A percentile compares a stretch with the other conserved stretches of the same genome.
Evolutionary conservation across 306 rosid species (phyloP).

Genomic region (Acacia melanoxylon): DNA sequence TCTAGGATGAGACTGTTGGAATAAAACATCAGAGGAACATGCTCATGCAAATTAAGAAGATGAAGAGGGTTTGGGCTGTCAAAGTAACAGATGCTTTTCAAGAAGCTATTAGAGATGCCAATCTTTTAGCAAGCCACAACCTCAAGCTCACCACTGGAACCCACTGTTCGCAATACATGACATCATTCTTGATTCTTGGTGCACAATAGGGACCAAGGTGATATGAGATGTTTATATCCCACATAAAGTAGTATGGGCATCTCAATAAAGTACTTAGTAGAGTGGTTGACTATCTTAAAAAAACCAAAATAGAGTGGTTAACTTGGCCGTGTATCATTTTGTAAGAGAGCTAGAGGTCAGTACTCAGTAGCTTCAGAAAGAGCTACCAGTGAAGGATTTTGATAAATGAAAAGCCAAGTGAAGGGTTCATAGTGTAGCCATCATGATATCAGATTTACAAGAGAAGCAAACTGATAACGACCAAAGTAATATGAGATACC

Average conservation of each 20-base stretch:
- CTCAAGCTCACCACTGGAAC: neutral
- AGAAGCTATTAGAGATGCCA: neutral
- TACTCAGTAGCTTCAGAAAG: neutral
- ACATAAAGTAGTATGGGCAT: neutral
- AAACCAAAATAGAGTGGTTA: neutral
- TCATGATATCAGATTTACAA: neutral
- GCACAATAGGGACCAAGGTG: neutral
- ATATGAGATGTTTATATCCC: neutral
- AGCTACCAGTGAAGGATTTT: neutral
- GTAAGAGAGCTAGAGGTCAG: neutral
- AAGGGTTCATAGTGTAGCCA: neutral
- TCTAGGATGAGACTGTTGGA: neutral
- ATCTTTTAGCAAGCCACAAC: neutral
- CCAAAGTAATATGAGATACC: neutral
- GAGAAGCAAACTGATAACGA: neutral
- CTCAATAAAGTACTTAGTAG: neutral
- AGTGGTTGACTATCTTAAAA: neutral
- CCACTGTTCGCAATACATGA: neutral
- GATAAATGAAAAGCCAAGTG: neutral
- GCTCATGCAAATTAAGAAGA: neutral
- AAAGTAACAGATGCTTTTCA: neutral
- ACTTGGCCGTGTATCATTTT: neutral
- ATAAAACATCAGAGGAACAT: neutral
- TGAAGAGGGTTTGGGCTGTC: neutral
- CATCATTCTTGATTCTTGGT: neutral